Evolutionary conservation across 306 rosid species (phyloP).

Genomic region (Spatholobus suberectus): DNA sequence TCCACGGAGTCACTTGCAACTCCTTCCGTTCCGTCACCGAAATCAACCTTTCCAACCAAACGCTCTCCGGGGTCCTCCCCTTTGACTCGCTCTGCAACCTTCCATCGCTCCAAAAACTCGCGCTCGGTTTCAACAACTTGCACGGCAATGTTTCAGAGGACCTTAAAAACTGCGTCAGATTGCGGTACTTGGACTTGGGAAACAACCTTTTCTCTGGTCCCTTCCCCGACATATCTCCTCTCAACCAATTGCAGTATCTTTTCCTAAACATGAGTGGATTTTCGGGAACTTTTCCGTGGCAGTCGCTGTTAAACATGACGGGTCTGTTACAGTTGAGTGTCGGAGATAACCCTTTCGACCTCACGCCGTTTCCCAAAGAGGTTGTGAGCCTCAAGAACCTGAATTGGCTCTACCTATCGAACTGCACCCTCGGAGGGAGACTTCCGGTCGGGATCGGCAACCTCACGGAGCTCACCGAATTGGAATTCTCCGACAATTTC

Average conservation of each 20-base stretch:
- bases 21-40: conserved; percentile 44
- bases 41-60: conserved; percentile 60
- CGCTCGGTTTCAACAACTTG: conserved; percentile 64
- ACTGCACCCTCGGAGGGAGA: conserved; percentile 67
- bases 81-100: conserved; percentile 72
- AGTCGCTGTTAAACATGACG: conserved; percentile 56
- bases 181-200: conserved; percentile 74
- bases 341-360: conserved; percentile 74
- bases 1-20: conserved; percentile 70
- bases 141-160: conserved; percentile 49
- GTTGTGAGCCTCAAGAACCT: conserved; percentile 55
- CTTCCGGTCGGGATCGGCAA: conserved; percentile 75
- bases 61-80: conserved; percentile 66
- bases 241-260: conserved; percentile 56
- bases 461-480: conserved; percentile 59
- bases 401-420: conserved; percentile 66
- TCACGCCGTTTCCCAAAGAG: conserved; percentile 59
- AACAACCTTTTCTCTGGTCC: conserved; percentile 65
- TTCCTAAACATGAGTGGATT: conserved; percentile 64
- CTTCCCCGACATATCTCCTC: conserved; percentile 66
- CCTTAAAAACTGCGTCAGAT: conserved; percentile 62
- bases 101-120: conserved; percentile 58
- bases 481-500: conserved; percentile 66
- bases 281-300: conserved; percentile 85
- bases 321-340: conserved; percentile 65